Evolutionary conservation across 768 basidiomycete species (phyloP).

Genomic region (Pisolithus sp.): DNA sequence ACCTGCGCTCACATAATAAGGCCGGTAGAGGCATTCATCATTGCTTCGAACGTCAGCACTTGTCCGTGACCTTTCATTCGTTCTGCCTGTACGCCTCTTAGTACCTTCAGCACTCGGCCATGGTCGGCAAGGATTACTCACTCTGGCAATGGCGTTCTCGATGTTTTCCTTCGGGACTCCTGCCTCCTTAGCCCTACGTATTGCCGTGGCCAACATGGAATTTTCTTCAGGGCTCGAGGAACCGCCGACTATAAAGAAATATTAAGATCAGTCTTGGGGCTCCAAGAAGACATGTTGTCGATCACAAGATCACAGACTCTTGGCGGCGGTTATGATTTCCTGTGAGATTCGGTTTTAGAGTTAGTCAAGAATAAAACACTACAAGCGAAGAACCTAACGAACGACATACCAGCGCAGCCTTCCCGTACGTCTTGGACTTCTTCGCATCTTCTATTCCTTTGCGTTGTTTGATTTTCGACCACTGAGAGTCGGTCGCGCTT

Average conservation of each 20-base stretch:
- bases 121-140: constrained; percentile 14
- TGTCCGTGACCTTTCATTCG: constrained; percentile 45
- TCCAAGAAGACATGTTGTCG: background rate
- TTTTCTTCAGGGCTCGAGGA: constrained; percentile 52
- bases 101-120: background rate
- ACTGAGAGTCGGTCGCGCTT: constrained; percentile 32
- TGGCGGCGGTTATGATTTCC: constrained; percentile 59
- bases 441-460: constrained; percentile 61
- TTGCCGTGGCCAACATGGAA: constrained; percentile 41
- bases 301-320: constrained; percentile 35
- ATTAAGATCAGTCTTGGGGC: background rate
- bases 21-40: constrained; percentile 53
- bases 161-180: constrained; percentile 69
- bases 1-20: constrained; percentile 51
- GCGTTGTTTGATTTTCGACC: constrained; percentile 72
- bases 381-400: background rate
- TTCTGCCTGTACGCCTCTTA: constrained; percentile 32
- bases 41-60: constrained; percentile 52
- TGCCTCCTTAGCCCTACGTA: constrained; percentile 50
- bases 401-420: constrained; percentile 45
- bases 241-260: constrained; percentile 43
- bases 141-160: constrained; percentile 54
- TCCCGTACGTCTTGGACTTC: constrained; percentile 52
- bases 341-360: constrained; percentile 17
- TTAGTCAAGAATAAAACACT: background rate